These are phyloP conservation scores for Curvularia verruculosa DNA, from an alignment of 2,329 filamentous ascomycete genomes.

Conservation along the genomic window DNA sequence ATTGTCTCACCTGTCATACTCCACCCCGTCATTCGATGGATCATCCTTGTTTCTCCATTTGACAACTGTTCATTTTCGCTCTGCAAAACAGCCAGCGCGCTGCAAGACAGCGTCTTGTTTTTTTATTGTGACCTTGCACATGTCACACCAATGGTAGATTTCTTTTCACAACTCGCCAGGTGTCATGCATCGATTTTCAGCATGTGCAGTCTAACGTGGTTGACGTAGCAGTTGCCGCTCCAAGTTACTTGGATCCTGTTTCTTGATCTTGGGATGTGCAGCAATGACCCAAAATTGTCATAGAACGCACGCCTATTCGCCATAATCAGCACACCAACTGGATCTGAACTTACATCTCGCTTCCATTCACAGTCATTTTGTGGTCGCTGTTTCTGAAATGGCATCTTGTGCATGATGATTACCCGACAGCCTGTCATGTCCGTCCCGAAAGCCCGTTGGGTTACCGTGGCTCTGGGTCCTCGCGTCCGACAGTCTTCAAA, in stretches of 20 bases:
- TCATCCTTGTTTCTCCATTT: not conserved
- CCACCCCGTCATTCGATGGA: not conserved
- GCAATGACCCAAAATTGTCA: not conserved
- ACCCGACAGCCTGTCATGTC: conserved; percentile 15
- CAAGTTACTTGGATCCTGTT: not conserved
- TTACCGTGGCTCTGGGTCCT: not conserved
- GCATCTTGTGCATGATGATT: conserved; percentile 8
- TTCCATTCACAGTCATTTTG: not conserved
- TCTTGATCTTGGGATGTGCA: not conserved
- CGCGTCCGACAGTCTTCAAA: no score
- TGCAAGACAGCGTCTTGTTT: no score
- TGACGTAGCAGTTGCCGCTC: not conserved
- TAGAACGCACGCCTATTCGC: conserved; percentile 3
- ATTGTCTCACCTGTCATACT: not conserved
- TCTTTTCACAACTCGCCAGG: not conserved
- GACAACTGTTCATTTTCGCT: no score
- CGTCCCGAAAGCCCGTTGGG: conserved; percentile 16
- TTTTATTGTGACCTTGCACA: no score
- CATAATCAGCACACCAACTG: not conserved
- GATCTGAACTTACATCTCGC: not conserved
- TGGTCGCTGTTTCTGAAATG: conserved; percentile 6
- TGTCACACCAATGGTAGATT: no score
- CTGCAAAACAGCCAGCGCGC: no score
- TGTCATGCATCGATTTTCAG: not conserved
- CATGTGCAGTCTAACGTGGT: not conserved